Evolutionary conservation across 495 filamentous ascomycete genomes (phyloP), one percentile per base, ranked within the genome.

Genomic region (Halenospora varia): DNA sequence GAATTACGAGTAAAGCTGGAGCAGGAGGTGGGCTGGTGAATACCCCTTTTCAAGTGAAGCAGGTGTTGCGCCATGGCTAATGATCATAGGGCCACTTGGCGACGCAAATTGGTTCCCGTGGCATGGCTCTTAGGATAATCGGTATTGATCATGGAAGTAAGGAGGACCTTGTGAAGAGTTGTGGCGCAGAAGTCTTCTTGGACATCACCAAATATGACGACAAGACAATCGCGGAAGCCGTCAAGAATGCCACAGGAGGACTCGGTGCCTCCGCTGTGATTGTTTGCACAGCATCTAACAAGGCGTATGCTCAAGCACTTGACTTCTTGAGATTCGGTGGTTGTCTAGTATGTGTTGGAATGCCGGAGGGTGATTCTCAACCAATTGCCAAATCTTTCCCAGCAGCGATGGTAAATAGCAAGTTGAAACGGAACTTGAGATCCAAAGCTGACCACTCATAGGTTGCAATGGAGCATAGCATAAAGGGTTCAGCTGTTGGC

Each of bases 81-180:
- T 9, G 15, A 48, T 8, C 13, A 2, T 20, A 60, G 56, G 53
- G 85, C 53, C 81, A 87, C 68, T 65, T 87, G n/a, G 83, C 80
- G 2, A 75, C 78, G n/a, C 85, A 88, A 57, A 75, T 89, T 22
- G 86, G 82, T 10, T 49, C 51, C 42, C 68, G 71, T 1, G 86
- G 80, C 2, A 88, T 90, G 80, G 83, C 79, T 2, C 68, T 84
- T 17, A 78, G 87, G 18, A 83, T 89, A 24, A 84, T 90, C 54
- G 85, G 83, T 22, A 80, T 90, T 65, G 87, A 90, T 68, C 73
- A 79, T 62, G 80, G 82, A 48, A 76, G 73, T 53, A 89, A 89
- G 65, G 77, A 81, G 56, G 70, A 77, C 1, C 62, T 86, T n/a
- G 79, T 84, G 24, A 75, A 76, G 19, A 73, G 75, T 0, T 82